Conservation (phyloP, 768 basidiomycete genomes). For the Tylopilus sp. region DNA sequence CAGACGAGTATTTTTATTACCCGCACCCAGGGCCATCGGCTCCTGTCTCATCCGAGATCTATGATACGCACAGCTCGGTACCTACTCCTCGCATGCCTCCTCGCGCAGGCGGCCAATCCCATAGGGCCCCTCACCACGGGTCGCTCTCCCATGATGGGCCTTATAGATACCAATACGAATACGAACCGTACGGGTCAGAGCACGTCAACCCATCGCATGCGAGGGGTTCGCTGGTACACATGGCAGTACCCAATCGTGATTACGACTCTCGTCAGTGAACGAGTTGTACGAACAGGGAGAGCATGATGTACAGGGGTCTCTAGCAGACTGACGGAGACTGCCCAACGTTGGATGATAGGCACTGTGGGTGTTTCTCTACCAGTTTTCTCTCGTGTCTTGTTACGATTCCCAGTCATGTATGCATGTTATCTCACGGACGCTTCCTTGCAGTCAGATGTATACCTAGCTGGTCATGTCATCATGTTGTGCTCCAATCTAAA, state of each 20-base stretch:
- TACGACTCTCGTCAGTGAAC: background rate
- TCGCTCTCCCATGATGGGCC: background rate
- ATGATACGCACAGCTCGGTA: background rate
- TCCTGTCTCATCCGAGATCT: background rate
- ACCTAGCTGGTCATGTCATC: too few relatives aligned
- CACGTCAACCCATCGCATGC: constrained; percentile 2
- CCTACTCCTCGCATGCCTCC: background rate
- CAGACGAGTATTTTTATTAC: background rate
- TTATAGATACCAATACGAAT: background rate
- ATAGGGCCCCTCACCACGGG: background rate
- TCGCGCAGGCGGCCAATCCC: background rate
- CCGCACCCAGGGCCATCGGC: background rate
- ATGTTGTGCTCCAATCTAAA: too few relatives aligned
- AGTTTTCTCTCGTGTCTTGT: background rate
- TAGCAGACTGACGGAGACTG: too few relatives aligned
- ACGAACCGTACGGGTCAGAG: background rate
- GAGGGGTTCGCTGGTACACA: background rate
- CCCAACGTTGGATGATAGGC: too few relatives aligned
- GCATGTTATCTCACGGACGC: too few relatives aligned
- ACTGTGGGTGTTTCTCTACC: too few relatives aligned
- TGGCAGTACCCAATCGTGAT: background rate
- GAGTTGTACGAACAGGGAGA: background rate
- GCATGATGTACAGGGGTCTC: background rate
- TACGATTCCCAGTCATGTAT: background rate
- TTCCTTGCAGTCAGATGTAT: too few relatives aligned